Evolutionary conservation across 805 yeast genomes (phyloP), one percentile per base, ranked within the genome.

Genomic region (Candida cerambycidarum): DNA sequence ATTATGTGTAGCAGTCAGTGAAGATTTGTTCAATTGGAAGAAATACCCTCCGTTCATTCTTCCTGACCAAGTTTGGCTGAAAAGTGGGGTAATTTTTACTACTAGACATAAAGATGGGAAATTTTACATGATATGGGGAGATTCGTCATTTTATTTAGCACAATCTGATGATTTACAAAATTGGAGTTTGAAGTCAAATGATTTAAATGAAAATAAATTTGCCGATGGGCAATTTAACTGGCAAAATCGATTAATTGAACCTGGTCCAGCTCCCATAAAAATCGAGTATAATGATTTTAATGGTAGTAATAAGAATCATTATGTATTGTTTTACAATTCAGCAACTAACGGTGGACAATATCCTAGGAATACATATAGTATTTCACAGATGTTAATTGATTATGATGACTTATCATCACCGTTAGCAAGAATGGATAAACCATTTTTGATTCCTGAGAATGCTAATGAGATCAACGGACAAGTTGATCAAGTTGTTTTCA

Each of bases 81-180:
- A 69, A 49, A 60, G 67, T 13, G 75, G 72, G 2, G 73, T 73
- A 2, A 49, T 69, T 1, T 65, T 69, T 44, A 58, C 59, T 5
- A 69, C 68, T 30, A 48, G 38, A 24, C 54, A 55, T 37, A 44
- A 45, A 13, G 67, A 65, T 45, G 71, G 71, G 3, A 54, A 57
- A 29, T 69, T 63, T 45, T 66, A 67, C 47, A 69, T 69, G 75
- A 59, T 69, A 16, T 69, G 71, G 71, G 75, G 75, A 16, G 75
- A 69, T 49, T 57, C 64, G 9, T 60, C 61, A 27, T 57, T 69
- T 42, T 62, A 66, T 46, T 55, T 69, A 46, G 73, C 73, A 3
- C 56, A 50, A 21, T 61, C 69, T 8, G 50, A 48, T 21, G 72
- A 69, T 43, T 46, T 68, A 43, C 46, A 59, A n/a, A 43, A 62